Evolutionary conservation across 345 rosid species (phyloP).

Genomic region (Heritiera littoralis): DNA sequence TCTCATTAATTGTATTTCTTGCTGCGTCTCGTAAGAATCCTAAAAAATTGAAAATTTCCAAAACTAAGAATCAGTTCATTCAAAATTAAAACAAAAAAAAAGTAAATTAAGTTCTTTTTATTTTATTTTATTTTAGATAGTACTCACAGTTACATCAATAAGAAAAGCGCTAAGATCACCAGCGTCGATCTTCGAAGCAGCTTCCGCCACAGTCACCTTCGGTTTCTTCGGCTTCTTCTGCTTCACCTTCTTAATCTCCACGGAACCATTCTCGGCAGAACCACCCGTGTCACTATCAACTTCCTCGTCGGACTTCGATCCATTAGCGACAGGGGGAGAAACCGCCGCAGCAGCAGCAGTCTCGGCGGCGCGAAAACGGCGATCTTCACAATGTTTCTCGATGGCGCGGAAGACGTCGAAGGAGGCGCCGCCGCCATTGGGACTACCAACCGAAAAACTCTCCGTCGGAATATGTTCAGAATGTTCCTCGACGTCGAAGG

Average conservation of each 20-base stretch:
- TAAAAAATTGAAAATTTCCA: conserved; percentile 14
- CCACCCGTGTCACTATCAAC: conserved; percentile 31
- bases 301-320: conserved; percentile 52
- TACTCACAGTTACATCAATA: conserved; percentile 53
- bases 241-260: conserved; percentile 49
- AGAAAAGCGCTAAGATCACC: conserved; percentile 58
- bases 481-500: conserved; percentile 27
- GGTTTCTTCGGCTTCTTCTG: conserved; percentile 66
- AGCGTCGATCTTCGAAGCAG: conserved; percentile 61
- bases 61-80: neutral
- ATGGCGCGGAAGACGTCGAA: conserved; percentile 51
- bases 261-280: conserved; percentile 31
- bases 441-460: conserved; percentile 4
- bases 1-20: conserved; percentile 69
- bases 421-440: conserved; percentile 21
- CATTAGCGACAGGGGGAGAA: conserved; percentile 17
- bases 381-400: conserved; percentile 62
- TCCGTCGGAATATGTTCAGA: conserved; percentile 12
- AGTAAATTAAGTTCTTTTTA: neutral
- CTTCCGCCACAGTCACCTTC: conserved; percentile 62
- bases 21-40: conserved; percentile 64
- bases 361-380: conserved; percentile 47
- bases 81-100: conserved; percentile 1
- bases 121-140: neutral
- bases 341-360: conserved; percentile 21